phyloP scores from a whole-genome alignment of 2,329 filamentous ascomycete species.

The Cladosporium cucumerinum region DNA sequence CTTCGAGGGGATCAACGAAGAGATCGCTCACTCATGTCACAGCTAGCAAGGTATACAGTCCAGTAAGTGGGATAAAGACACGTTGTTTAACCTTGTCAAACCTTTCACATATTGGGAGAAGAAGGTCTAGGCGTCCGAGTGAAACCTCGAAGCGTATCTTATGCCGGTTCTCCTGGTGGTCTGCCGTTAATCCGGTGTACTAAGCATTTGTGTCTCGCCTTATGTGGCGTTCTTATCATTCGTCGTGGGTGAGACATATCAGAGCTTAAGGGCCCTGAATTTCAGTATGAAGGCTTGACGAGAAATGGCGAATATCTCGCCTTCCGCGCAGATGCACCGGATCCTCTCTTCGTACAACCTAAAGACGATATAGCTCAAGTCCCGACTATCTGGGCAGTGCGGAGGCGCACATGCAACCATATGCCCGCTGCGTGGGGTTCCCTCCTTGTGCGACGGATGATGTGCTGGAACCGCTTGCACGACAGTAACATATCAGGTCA shows the following conservation, averaged over 20 bases:
- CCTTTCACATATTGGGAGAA: not conserved
- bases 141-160: not conserved
- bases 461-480: not conserved
- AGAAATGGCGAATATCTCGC: not conserved
- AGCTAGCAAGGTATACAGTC: too few species aligned
- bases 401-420: not conserved
- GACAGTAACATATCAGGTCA: not conserved
- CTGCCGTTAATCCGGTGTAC: not conserved
- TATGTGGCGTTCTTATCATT: slow-evolving; percentile 10
- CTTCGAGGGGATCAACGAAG: too few species aligned
- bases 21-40: not conserved
- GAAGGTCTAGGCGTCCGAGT: not conserved
- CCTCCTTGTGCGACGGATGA: not conserved
- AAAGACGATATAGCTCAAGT: not conserved
- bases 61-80: not conserved
- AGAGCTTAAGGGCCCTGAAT: not conserved
- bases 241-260: not conserved
- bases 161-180: slow-evolving; percentile 8
- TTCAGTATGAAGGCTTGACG: not conserved
- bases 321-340: not conserved
- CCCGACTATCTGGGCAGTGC: not conserved
- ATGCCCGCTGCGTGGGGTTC: not conserved
- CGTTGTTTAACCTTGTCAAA: not conserved
- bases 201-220: slow-evolving; percentile 11
- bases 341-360: not conserved